phyloP scores from a whole-genome alignment of 495 filamentous ascomycete genomes.

The Penicillium crystallinum region DNA sequence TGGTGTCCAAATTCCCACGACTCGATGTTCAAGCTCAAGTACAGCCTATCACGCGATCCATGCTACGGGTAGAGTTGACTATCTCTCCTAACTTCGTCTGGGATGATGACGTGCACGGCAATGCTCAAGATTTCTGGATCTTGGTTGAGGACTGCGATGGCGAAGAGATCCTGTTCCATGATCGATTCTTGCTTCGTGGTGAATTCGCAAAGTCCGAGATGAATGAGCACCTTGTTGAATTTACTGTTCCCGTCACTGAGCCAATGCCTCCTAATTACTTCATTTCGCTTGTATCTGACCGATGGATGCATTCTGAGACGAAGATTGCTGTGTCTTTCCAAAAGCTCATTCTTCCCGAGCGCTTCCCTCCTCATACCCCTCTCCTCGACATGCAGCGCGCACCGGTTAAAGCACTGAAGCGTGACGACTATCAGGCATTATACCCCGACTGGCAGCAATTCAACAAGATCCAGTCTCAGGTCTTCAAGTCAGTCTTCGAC shows the following conservation, averaged over 20 bases:
- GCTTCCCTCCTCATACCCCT: slow-evolving; percentile 90
- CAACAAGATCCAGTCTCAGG: slow-evolving; percentile 97
- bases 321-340: slow-evolving; percentile 91
- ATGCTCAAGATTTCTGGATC: slow-evolving; percentile 92
- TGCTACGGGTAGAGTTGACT: slow-evolving; percentile 89
- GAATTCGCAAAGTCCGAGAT: slow-evolving; percentile 74
- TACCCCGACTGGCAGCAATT: slow-evolving; percentile 86
- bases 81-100: slow-evolving; percentile 95
- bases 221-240: slow-evolving; percentile 96
- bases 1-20: slow-evolving; percentile 89
- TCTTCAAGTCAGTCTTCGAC: slow-evolving; percentile 86
- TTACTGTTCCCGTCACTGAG: slow-evolving; percentile 93
- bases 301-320: slow-evolving; percentile 98
- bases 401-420: slow-evolving; percentile 82
- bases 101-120: slow-evolving; percentile 85
- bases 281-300: slow-evolving; percentile 85
- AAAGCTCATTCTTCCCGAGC: slow-evolving; percentile 88
- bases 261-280: slow-evolving; percentile 99
- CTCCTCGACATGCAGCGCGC: slow-evolving; percentile 86
- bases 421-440: slow-evolving; percentile 70
- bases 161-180: slow-evolving; percentile 92
- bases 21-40: slow-evolving; percentile 88
- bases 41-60: slow-evolving; percentile 89
- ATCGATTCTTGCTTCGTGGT: slow-evolving; percentile 85
- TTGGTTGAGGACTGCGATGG: slow-evolving; percentile 96